Base-by-base conservation (phyloP, 108 stramenopile genomes). In the Skeletonema grethae region DNA sequence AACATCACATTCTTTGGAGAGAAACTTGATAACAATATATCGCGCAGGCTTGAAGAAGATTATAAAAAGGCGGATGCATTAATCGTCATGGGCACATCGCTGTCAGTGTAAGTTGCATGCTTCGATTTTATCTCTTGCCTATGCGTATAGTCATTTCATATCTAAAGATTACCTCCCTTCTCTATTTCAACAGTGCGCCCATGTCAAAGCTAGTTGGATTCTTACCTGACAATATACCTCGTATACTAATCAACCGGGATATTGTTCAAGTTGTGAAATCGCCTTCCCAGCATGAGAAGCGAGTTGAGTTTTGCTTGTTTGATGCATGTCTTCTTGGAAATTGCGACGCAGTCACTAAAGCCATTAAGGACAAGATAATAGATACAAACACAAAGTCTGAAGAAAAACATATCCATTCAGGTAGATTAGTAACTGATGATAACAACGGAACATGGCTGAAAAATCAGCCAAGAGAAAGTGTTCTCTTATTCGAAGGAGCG, bases 1-100 rank as follows among this genome's bases (percentile, higher is more conserved):
- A 82, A 85, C 28, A 80, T 95, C 7, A 95, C 87, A 0, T 95
- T 95, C 65, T 95, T 95, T 75, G 94, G 94, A 20, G 91, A 95
- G 77, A 84, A 83, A 7, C 74, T 95, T 43, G 64, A 67, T 12
- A 69, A 86, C 63, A 76, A 63, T 41, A 90, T 95, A 10, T 61
- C 71, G 16, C 77, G 80, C 5, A 65, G 65, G 13, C 76, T 95
- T 12, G 85, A 93, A 73, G 65, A 70, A 32, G 94, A 95, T 79
- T 85, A 79, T 10, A 32, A 80, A 43, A 89, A 82, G 58, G 94
- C 85, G 6, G 94, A 95, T 81, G 94, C 92, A 1, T 65, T 95
- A 41, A 84, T 95, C 56, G 90, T 95, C 13, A 95, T 95, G 78
- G 94, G 94, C 39, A 95, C 94, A 16, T 90, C 89, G 0, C 77